phyloP scores from a whole-genome alignment of 2,329 filamentous ascomycete genomes.

The Shiraia bambusicola region DNA sequence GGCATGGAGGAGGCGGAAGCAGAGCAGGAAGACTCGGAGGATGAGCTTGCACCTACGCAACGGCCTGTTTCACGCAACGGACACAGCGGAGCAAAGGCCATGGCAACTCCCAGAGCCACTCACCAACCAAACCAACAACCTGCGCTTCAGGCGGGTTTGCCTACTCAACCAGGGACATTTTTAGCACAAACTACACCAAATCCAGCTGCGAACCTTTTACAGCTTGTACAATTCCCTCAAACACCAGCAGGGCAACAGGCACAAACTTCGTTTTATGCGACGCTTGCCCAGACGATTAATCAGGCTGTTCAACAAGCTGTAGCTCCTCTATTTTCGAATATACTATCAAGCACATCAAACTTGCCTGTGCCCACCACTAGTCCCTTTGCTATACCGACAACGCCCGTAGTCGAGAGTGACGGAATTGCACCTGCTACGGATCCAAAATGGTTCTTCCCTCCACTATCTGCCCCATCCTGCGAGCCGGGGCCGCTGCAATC shows the following conservation, averaged over 20 bases:
- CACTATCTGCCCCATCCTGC: constrained; percentile 13
- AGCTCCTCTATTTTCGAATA: constrained; percentile 19
- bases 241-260: constrained; percentile 34
- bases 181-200: constrained; percentile 17
- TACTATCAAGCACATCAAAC: constrained; percentile 14
- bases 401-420: constrained; percentile 6
- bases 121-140: not conserved
- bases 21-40: constrained; percentile 20
- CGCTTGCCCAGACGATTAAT: constrained; percentile 24
- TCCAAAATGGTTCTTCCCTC: constrained; percentile 32
- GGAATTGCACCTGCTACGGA: constrained; percentile 26
- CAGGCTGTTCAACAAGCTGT: constrained; percentile 30
- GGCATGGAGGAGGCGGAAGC: constrained; percentile 42
- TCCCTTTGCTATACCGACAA: constrained; percentile 6
- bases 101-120: not conserved
- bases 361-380: constrained; percentile 4
- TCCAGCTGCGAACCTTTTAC: constrained; percentile 22
- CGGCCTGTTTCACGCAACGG: constrained; percentile 5
- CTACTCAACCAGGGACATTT: constrained; percentile 5
- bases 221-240: constrained; percentile 30
- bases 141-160: not conserved
- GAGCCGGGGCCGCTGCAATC: constrained; percentile 7
- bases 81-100: constrained; percentile 1
- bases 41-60: constrained; percentile 35
- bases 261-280: constrained; percentile 28